A percentile compares a stretch with the other conserved stretches of the same genome.
Conservation (phyloP, 2,329 filamentous ascomycete species). For the Xylariaceae sp. region DNA sequence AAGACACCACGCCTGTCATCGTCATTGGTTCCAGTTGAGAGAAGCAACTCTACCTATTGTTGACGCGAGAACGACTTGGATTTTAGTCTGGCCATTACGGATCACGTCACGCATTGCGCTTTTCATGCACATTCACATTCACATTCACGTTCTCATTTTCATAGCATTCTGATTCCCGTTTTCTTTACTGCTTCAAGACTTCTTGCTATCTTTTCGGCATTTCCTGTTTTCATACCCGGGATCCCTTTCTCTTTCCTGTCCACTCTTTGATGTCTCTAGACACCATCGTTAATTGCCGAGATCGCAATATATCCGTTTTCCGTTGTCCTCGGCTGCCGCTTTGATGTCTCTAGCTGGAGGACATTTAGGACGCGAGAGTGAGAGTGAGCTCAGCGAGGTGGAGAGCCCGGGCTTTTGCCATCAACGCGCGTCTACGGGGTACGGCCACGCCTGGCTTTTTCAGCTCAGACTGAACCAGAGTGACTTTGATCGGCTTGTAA, state of each 20-base stretch:
- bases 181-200: neutral
- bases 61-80: conserved; percentile 5
- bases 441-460: conserved; percentile 15
- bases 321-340: conserved; percentile 21
- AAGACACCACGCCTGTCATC: conserved; percentile 14
- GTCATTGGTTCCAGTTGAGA: conserved; percentile 19
- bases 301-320: conserved; percentile 4
- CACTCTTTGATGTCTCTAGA: conserved; percentile 9
- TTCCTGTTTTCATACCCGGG: neutral
- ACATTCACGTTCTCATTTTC: neutral
- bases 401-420: conserved; percentile 17
- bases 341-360: conserved; percentile 30
- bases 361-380: conserved; percentile 22
- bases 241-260: neutral
- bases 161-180: neutral
- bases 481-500: conserved; percentile 2
- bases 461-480: conserved; percentile 2
- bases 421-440: conserved; percentile 18
- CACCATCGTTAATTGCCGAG: conserved; percentile 2
- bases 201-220: neutral
- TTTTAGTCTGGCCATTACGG: neutral
- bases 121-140: too few species aligned
- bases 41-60: neutral
- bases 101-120: neutral
- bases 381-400: conserved; percentile 24